Base-by-base conservation (phyloP, 768 basidiomycete genomes). In the Fomitopsis serialis region DNA sequence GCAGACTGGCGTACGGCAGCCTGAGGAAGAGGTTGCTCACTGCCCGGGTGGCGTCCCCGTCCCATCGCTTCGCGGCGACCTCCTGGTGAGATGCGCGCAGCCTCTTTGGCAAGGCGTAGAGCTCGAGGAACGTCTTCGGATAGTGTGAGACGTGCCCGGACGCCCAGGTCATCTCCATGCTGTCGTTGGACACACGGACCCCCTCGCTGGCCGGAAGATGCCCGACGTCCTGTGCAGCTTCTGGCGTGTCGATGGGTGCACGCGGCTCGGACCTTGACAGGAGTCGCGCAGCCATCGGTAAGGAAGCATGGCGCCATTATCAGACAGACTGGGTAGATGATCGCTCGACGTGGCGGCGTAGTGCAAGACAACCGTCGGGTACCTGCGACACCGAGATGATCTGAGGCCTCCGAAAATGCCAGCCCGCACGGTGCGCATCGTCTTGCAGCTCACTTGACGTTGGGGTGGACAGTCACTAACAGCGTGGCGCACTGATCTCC, bases 211-310 rank as follows among this genome's bases (percentile, higher is more conserved):
- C 58, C 6, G 83, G 84, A 2, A 64, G 22, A 89, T 70, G 59
- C 90, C 88, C 0, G 85, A 83, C 2, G 87, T 80, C 47, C 79
- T 72, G 62, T 84, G 83, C 0, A 92, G 73, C 62, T 90, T 90
- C 68, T 98, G 95, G 2, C 69, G 72, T 0, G 87, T 92, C 3
- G 83, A 79, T 0, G 89, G 85, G 60, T 97, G 89, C 8, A 95
- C 67, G 58, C 88, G 94, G 2, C 70, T 61, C 0, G 80, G 70
- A 37, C 87, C 91, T 53, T 79, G 81, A 60, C 93, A 97, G 0
- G 88, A 79, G 62, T 98, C 94, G 22, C 93, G 83, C 10, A 98
- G 78, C 85, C 91, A 94, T 51, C 82, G 68, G 61, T 79, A 84
- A 0, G 88, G 78, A 34, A 58, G 63, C 3, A 50, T 13, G 7